Base-by-base conservation (phyloP, 2,329 filamentous ascomycete genomes). In the Aspergillus tanneri region DNA sequence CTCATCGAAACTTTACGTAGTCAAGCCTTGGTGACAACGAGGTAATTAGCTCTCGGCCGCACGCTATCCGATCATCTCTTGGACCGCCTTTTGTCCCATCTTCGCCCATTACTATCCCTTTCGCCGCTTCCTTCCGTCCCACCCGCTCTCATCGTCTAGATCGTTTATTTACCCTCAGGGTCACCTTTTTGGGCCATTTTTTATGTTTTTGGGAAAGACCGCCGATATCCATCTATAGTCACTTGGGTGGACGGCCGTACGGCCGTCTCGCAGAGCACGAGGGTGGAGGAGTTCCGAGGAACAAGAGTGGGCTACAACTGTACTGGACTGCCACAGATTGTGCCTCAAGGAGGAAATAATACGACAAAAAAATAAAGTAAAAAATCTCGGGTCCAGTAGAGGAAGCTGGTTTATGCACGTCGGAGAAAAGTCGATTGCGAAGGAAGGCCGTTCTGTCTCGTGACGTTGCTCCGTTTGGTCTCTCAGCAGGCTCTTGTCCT, bases 201-300 rank as follows among this genome's bases (percentile, higher is more conserved):
- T 46, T 47, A 59, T 57, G 53, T 32, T 34, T 46, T 52, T 37
- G 42, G 28, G 18, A 37, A 18, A 45, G 24, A 28, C 19, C 22
- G 37, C 52, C 27, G 27, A 57, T 53, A 49, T 43, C 50, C 38
- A 43, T 47, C 41, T 52, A 41, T 55, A 62, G 53, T 45, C 59
- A 36, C 49, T 45, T 53, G 60, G 62, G 64, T 64, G 58, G 66
- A 64, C 65, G 66, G 66, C 65, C 66, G 58, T 60, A 45, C 48
- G 64, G 66, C 66, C 66, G 62, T 68, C 64, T 67, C 62, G 56
- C 59, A 61, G 52, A 50, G 51, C 49, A 56, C 58, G 56, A 53
- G 64, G 63, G 59, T 57, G 61, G 57, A 58, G 63, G 60, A 57
- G 57, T 47, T 47, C 53, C 14, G 55, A 56, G 54, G 55, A 50